Evolutionary conservation across 2,329 filamentous ascomycete genomes (phyloP).

Genomic region (Aureobasidium zeae): DNA sequence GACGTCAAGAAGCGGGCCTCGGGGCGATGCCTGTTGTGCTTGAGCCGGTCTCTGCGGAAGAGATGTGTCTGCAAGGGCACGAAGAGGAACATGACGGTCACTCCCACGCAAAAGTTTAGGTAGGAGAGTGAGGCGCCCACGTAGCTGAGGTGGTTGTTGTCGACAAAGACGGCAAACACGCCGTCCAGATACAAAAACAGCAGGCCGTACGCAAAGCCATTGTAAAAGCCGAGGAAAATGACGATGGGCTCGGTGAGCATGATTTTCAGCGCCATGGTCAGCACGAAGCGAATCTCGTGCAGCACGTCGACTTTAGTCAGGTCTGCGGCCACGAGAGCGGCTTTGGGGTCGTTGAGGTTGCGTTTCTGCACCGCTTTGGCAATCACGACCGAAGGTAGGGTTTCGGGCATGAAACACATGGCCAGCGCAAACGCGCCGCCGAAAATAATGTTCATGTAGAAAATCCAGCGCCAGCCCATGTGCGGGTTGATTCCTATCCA

Average conservation of each 20-base stretch:
- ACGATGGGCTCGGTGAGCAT: conserved; percentile 42
- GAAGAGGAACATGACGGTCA: conserved; percentile 13
- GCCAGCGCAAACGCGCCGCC: conserved; percentile 9
- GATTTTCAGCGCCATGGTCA: conserved; percentile 36
- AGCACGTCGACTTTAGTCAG: conserved; percentile 26
- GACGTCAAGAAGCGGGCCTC: conserved; percentile 16
- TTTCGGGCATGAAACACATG: conserved; percentile 15
- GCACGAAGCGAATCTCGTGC: conserved; percentile 17
- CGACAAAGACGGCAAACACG: conserved; percentile 14
- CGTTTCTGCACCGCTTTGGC: conserved; percentile 46
- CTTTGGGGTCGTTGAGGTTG: conserved; percentile 46
- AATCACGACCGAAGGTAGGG: conserved; percentile 36
- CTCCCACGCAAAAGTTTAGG: conserved; percentile 14
- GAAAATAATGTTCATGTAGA: conserved; percentile 12
- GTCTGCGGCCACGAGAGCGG: conserved; percentile 33
- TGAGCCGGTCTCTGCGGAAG: conserved; percentile 13
- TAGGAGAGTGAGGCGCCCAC: conserved; percentile 10
- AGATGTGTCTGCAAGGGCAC: conserved; percentile 12
- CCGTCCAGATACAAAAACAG: conserved; percentile 27
- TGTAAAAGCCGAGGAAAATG: conserved; percentile 39
- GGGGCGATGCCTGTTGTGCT: conserved; percentile 9
- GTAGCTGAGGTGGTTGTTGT: conserved; percentile 12
- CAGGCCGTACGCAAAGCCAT: conserved; percentile 31
- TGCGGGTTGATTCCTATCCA: conserved; percentile 24
- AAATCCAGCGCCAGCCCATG: conserved; percentile 41